Evolutionary conservation across 495 filamentous ascomycete genomes (phyloP).

Genomic region (Penicillium coffeae): DNA sequence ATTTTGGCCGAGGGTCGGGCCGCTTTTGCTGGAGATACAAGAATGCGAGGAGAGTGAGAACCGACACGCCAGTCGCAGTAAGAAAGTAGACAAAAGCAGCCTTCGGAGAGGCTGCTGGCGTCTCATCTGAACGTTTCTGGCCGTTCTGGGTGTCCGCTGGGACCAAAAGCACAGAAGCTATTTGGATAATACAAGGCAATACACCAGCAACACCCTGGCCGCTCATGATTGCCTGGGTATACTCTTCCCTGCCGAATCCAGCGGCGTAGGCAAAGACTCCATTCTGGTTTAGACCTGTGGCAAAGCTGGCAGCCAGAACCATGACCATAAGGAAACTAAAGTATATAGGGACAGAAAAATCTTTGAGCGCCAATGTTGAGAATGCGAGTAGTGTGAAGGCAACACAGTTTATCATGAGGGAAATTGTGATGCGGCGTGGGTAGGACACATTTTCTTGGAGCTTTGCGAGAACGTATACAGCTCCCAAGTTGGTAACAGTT

Average conservation of each 20-base stretch:
- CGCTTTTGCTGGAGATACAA: constrained; percentile 47
- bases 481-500: constrained; percentile 71
- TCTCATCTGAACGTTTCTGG: constrained; percentile 12
- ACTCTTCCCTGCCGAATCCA: constrained; percentile 75
- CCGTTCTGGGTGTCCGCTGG: constrained; percentile 25
- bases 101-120: constrained; percentile 45
- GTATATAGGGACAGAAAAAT: constrained; percentile 59
- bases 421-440: constrained; percentile 71
- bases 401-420: constrained; percentile 67
- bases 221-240: constrained; percentile 94
- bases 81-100: constrained; percentile 90
- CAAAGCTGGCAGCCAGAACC: constrained; percentile 73
- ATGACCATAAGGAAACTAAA: constrained; percentile 78
- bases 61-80: constrained; percentile 68
- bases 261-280: constrained; percentile 90
- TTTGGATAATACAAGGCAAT: constrained; percentile 79
- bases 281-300: constrained; percentile 85
- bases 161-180: constrained; percentile 73
- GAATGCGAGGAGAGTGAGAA: constrained; percentile 56
- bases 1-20: constrained; percentile 27
- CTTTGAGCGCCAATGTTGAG: constrained; percentile 66
- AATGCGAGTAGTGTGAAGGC: constrained; percentile 73
- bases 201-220: constrained; percentile 93
- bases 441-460: constrained; percentile 78
- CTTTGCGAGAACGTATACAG: constrained; percentile 70